Evolutionary conservation across 1,284 basidiomycete genomes (phyloP).

Genomic region (Xanthoconium separans): DNA sequence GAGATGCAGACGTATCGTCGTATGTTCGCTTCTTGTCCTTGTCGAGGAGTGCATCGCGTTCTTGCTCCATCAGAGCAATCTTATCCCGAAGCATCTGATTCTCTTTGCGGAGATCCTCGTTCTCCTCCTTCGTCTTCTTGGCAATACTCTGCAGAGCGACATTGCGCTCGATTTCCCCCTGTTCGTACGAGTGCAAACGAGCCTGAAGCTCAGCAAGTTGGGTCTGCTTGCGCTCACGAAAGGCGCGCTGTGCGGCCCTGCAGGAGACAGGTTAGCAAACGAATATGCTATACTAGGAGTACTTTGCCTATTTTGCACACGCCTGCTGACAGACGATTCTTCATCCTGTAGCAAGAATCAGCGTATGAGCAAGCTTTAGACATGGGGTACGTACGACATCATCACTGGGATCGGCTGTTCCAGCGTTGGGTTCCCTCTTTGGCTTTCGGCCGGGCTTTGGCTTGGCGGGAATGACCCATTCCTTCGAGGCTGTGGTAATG

Average conservation of each 20-base stretch:
- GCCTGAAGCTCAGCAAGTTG: slow-evolving; percentile 90
- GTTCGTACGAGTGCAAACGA: slow-evolving; percentile 82
- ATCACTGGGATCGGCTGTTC: slow-evolving; percentile 36
- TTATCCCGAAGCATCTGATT: slow-evolving; percentile 62
- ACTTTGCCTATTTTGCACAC: slow-evolving; percentile 73
- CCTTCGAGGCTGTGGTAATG: slow-evolving; percentile 66
- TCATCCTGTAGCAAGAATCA: slow-evolving; percentile 34
- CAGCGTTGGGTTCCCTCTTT: slow-evolving; percentile 58
- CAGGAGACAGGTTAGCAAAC: slow-evolving; percentile 9
- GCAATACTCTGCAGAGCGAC: slow-evolving; percentile 84
- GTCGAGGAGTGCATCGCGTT: slow-evolving; percentile 34
- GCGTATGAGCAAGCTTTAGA: background rate
- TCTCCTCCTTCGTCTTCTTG: slow-evolving; percentile 87
- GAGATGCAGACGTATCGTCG: slow-evolving; percentile 42
- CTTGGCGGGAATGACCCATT: slow-evolving; percentile 88
- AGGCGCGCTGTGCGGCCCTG: slow-evolving; percentile 88
- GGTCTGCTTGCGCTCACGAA: slow-evolving; percentile 87
- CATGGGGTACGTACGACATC: slow-evolving; percentile 44
- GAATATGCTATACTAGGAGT: background rate
- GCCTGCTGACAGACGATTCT: slow-evolving; percentile 58
- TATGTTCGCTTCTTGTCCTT: slow-evolving; percentile 56
- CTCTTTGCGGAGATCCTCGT: slow-evolving; percentile 67
- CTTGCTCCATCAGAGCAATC: slow-evolving; percentile 51
- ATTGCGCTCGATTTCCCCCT: slow-evolving; percentile 87
- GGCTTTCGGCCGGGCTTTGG: slow-evolving; percentile 90